Percentiles rank a stretch among this genome's conserved stretches.
These are phyloP conservation scores for Melaleuca quinquenervia DNA, from an alignment of 345 rosid genomes.

Conservation along the genomic window DNA sequence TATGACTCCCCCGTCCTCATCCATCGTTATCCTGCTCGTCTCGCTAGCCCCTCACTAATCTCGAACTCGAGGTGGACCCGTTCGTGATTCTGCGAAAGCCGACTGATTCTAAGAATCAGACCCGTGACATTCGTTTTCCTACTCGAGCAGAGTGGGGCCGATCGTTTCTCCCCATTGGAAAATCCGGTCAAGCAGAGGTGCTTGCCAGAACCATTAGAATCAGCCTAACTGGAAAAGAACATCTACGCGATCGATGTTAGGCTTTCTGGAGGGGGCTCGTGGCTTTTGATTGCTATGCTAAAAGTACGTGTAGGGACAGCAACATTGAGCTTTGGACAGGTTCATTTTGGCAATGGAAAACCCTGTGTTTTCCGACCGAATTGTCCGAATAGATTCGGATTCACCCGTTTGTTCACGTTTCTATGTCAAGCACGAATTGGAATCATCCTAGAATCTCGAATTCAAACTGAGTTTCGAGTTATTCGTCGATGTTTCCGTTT, in stretches of 20 bases:
- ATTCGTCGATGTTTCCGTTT: background rate
- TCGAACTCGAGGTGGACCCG: background rate
- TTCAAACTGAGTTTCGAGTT: background rate
- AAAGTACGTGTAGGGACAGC: background rate
- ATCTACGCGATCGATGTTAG: background rate
- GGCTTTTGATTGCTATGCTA: background rate
- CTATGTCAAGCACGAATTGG: background rate
- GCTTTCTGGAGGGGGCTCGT: background rate
- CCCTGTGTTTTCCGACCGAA: background rate
- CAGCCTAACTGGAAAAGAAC: background rate
- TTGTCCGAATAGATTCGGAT: too few species aligned
- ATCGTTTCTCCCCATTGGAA: background rate
- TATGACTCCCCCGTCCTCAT: background rate
- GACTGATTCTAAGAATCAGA: background rate
- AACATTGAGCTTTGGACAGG: background rate
- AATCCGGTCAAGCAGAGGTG: background rate
- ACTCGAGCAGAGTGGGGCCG: background rate
- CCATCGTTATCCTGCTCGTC: background rate
- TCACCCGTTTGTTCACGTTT: background rate
- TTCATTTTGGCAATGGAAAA: background rate
- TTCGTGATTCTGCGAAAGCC: fast-evolving
- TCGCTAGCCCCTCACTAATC: background rate
- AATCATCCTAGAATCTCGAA: background rate
- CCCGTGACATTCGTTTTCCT: background rate
- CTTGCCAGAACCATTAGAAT: too few species aligned